phyloP scores from a whole-genome alignment of 2,329 filamentous ascomycete genomes.

The Tolypocladium ovalisporum region DNA sequence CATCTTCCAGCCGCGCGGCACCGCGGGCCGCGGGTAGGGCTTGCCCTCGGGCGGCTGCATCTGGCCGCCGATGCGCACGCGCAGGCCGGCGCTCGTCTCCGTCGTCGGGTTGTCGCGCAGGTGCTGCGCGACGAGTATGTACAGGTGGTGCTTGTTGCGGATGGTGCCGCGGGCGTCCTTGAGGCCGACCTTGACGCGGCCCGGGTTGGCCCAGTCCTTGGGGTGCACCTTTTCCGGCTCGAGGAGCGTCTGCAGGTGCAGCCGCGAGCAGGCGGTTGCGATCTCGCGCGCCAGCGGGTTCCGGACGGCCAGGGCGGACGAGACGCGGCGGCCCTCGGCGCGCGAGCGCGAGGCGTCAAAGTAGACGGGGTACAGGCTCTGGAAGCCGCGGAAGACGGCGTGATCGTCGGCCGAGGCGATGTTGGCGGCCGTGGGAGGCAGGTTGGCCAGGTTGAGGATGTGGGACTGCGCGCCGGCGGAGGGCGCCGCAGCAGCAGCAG shows the following conservation, averaged over 20 bases:
- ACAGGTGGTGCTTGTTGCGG: slow-evolving; percentile 78
- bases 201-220: slow-evolving; percentile 96
- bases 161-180: slow-evolving; percentile 41
- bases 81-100: slow-evolving; percentile 54
- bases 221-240: slow-evolving; percentile 90
- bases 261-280: slow-evolving; percentile 66
- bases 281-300: slow-evolving; percentile 88
- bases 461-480: slow-evolving; percentile 10
- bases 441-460: slow-evolving; percentile 18
- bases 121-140: slow-evolving; percentile 66
- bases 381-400: slow-evolving; percentile 59
- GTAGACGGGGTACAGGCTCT: slow-evolving; percentile 91
- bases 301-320: slow-evolving; percentile 57
- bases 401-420: slow-evolving; percentile 32
- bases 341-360: slow-evolving; percentile 71
- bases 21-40: slow-evolving; percentile 59
- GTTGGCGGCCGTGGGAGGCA: slow-evolving; percentile 15
- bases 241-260: slow-evolving; percentile 65
- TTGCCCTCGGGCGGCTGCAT: slow-evolving; percentile 50
- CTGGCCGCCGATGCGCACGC: slow-evolving; percentile 63
- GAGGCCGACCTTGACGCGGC: slow-evolving; percentile 73
- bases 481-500: slow-evolving; percentile 11
- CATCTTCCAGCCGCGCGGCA: slow-evolving; percentile 88
- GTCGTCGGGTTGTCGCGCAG: slow-evolving; percentile 70
- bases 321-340: slow-evolving; percentile 72